Conservation (phyloP, 306 rosid species). For the Gastrolobium villosum region DNA sequence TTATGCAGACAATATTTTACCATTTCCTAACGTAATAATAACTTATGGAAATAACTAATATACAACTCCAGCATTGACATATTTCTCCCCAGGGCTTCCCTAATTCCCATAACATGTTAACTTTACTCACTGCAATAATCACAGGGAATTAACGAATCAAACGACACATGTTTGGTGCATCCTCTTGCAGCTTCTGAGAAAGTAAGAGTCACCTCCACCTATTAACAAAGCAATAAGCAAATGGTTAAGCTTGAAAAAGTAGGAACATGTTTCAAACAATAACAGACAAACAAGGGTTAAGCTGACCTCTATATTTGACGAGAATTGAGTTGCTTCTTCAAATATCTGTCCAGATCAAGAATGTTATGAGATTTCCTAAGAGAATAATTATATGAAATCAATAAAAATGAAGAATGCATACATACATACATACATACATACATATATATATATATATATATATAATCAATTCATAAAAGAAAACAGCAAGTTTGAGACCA, state of each 20-base stretch:
- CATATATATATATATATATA: too few relatives aligned
- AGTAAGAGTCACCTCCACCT: conserved; percentile 81
- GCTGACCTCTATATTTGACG: conserved; percentile 82
- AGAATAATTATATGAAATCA: conserved; percentile 66
- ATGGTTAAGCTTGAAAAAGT: conserved; percentile 42
- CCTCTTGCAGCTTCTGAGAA: conserved; percentile 90
- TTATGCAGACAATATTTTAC: conserved; percentile 33
- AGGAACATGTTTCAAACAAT: conserved; percentile 38
- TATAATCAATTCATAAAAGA: background rate
- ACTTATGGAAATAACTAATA: conserved; percentile 6
- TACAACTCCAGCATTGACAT: conserved; percentile 33
- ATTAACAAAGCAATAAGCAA: conserved; percentile 45
- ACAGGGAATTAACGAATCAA: conserved; percentile 83
- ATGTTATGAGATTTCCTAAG: conserved; percentile 49
- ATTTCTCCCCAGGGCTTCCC: conserved; percentile 12
- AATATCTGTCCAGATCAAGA: conserved; percentile 74
- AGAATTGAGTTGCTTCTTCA: conserved; percentile 72
- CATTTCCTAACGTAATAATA: conserved; percentile 31
- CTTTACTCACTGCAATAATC: conserved; percentile 80
- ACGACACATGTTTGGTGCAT: conserved; percentile 78
- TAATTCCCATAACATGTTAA: conserved; percentile 39
- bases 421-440: too few relatives aligned
- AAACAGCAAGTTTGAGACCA: background rate
- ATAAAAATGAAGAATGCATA: conserved; percentile 49
- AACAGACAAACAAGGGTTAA: conserved; percentile 34